Evolutionary conservation across 2,329 filamentous ascomycete genomes (phyloP), one percentile per base, ranked within the genome.

Genomic region (Penicillium psychrosexuale): DNA sequence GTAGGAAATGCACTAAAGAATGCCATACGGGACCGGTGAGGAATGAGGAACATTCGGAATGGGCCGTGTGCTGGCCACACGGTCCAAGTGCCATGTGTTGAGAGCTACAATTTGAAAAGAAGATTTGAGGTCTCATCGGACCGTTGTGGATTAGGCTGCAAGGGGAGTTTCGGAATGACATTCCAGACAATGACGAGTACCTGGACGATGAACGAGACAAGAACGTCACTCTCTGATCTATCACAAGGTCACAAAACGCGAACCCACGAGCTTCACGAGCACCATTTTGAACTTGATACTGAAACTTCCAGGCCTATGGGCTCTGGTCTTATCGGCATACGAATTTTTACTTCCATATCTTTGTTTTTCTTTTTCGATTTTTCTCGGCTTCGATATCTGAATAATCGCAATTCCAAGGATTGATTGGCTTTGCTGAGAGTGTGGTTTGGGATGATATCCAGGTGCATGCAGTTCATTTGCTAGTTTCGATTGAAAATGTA

Each of bases 261-360:
- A 65, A 66, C 64, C 55, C 58, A 68, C 62, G 64, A 69, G 61
- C 60, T 60, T 68, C 64, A 71, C 59, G 68, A 69, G 63, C 61
- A 66, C 62, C 28, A 62, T 70, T 57, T 38, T 52, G 69, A 70
- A 61, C 51, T 64, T 64, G 57, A 58, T 47, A 58, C 57, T 57
- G 56, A 64, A 46, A 61, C 54, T 51, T 52, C 51, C 46, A 55
- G 55, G 49, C 30, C 47, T 15, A 24, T 19, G 49, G 38, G 30
- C 51, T 46, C 56, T 48, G 38, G 39, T 36, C 17, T 38, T 49
- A 45, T 60, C 46, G 53, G 58, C 56, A 50, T 61, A 65, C 56
- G 62, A 65, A 39, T 45, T 53, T 59, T 43, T 47, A 47, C 47
- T 60, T 49, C 48, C 38, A 39, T 40, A 13, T 43, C 36, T 50